These are phyloP conservation scores for Kurtzmaniella natalensis DNA, from an alignment of 1,139 yeast species.

Conservation along the genomic window DNA sequence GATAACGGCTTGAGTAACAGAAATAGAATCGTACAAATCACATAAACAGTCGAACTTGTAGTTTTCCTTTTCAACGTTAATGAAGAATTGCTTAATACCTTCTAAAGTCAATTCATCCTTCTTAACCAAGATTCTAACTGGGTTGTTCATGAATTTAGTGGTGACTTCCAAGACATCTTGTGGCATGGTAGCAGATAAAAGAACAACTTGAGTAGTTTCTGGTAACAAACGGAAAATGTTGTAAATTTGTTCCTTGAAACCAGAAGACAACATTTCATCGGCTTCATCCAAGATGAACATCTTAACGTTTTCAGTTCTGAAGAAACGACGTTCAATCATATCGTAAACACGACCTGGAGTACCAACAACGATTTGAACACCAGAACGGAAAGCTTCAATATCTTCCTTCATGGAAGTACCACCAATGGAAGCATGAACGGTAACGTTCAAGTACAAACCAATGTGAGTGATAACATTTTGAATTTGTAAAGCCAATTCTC, in stretches of 20 bases:
- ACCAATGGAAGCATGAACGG: constrained; percentile 98
- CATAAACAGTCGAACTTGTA: constrained; percentile 94
- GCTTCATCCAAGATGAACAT: constrained; percentile 99
- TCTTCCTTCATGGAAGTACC: constrained; percentile 93
- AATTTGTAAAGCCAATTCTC: constrained; percentile 97
- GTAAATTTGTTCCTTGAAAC: constrained; percentile 97
- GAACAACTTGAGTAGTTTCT: constrained; percentile 91
- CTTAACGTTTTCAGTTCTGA: constrained; percentile 85
- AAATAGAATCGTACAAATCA: constrained; percentile 95
- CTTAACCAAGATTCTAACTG: constrained; percentile 94
- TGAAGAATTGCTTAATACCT: constrained; percentile 96
- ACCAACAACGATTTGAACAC: constrained; percentile 97
- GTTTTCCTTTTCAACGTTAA: constrained; percentile 89
- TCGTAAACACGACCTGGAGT: constrained; percentile 99
- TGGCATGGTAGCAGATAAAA: constrained; percentile 97
- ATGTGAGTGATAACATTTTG: constrained; percentile 93
- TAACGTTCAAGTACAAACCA: constrained; percentile 89
- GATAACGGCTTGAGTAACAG: constrained; percentile 98
- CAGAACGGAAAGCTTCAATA: constrained; percentile 84
- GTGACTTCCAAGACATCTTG: constrained; percentile 95
- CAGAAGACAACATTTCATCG: constrained; percentile 96
- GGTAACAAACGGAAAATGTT: constrained; percentile 94
- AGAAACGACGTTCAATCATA: constrained; percentile 92
- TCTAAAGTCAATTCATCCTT: constrained; percentile 97
- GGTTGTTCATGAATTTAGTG: constrained; percentile 95